Base-by-base conservation (phyloP, 768 basidiomycete species). In the Cystobasidium ongulense region DNA sequence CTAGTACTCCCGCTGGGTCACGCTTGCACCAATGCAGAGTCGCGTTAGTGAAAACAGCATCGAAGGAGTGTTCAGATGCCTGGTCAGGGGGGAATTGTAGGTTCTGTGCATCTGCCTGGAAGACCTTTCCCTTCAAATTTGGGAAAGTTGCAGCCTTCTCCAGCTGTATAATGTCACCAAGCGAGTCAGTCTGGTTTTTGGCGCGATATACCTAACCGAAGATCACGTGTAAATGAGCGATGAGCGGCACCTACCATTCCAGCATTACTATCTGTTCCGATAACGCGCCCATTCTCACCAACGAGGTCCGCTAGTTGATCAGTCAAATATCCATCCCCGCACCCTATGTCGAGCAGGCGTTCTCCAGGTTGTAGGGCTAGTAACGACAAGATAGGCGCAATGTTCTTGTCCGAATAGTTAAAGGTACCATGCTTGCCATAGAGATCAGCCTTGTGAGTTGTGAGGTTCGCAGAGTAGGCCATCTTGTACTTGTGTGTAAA, bases 11-110 rank as follows among this genome's bases (percentile, higher is more conserved):
- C 1, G 78, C 80, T 0, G 91, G 91, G 77, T 88, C 83, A 3
- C 82, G 82, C 80, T 89, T 91, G 81, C 90, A 92, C 91, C 91
- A 92, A 78, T 93, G 91, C 75, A 92, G 79, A 1, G 85, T 84
- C 0, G 91, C 89, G 75, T 88, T 90, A 64, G 88, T 88, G 82
- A 92, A 92, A 1, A 89, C 88, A 0, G 86, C 87, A 78, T 91
- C 88, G 76, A 88, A 90, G 52, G 83, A 29, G 38, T 41, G 23
- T 64, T 18, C 11, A 29, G 57, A 11, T 59, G 59, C 41, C 63
- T 57, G 15, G 54, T 70, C 59, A 2, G 35, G 25, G 7, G 38
- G 36, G 3, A 64, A 38, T 17, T 38, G 41, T 2, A 61, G 57
- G 13, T 31, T 25, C 23, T 64, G 63, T 13, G 63, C 63, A 27